Evolutionary conservation across 1,284 basidiomycete genomes (phyloP).

Genomic region (Apiotrichum gracile): DNA sequence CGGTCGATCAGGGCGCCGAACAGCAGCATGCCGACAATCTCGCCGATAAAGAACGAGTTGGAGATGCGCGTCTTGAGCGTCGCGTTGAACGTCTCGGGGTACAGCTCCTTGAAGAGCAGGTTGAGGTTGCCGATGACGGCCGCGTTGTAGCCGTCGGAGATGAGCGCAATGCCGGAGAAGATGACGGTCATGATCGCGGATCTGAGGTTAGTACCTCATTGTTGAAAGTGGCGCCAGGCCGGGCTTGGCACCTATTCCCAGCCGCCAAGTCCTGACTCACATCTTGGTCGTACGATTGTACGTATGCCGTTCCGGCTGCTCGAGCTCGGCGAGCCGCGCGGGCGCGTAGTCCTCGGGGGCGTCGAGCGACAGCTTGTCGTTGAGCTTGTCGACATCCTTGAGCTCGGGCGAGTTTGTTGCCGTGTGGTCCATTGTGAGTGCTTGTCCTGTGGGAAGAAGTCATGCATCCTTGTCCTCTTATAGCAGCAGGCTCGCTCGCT

Average conservation of each 20-base stretch:
- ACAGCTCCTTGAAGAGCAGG: slow-evolving; percentile 13
- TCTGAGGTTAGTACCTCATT: background rate
- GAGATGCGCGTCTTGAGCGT: slow-evolving; percentile 28
- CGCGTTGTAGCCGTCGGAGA: slow-evolving; percentile 31
- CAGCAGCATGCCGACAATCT: slow-evolving; percentile 21
- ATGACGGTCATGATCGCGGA: slow-evolving; percentile 14
- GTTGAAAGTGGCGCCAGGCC: slow-evolving; percentile 8
- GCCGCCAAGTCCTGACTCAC: background rate
- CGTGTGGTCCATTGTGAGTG: background rate
- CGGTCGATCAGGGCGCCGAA: slow-evolving; percentile 28
- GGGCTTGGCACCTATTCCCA: no score
- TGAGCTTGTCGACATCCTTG: background rate
- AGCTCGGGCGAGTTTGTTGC: background rate
- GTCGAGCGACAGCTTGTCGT: background rate
- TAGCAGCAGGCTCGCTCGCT: no score
- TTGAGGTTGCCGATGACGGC: slow-evolving; percentile 18
- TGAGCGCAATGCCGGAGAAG: slow-evolving; percentile 24
- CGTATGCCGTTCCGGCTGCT: slow-evolving; percentile 6
- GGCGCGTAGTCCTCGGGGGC: background rate
- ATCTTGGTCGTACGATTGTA: slow-evolving; percentile 13
- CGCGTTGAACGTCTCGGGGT: slow-evolving; percentile 14
- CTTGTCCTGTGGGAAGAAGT: background rate
- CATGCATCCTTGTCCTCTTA: no score
- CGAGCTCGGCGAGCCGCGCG: slow-evolving; percentile 10
- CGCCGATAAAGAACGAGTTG: slow-evolving; percentile 26